Base-by-base conservation (phyloP, 345 rosid species). In the Crucihimalaya himalaica region DNA sequence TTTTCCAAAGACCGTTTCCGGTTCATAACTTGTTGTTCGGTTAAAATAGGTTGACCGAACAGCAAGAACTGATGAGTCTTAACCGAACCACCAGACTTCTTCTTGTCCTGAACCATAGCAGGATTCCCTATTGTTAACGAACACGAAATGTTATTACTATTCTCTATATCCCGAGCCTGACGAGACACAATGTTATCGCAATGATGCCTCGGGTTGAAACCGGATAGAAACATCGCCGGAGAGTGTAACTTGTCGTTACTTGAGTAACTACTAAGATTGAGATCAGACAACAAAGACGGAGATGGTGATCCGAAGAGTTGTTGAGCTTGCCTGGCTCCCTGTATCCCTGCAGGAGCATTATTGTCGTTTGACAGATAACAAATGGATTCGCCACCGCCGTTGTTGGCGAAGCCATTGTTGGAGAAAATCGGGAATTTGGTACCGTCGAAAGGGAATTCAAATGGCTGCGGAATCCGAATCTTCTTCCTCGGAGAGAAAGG, bases 241-340 rank as follows among this genome's bases (percentile, higher is more conserved):
- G 80, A 68, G 70, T 84, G 90, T 74, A 87, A 83, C 72, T 86
- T 89, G 81, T 76, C 88, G 82, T 75, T 85, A 85, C 66, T 10
- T 4, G 80, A 56, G 76, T 63, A 77, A 77, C 9, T 55, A 63
- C 52, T 82, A 73, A 81, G 86, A 83, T 84, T 86, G 84, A 84
- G 85, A 72, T 84, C 84, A 50, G 93, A 78, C 81, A 77, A 77
- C 77, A 65, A 71, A 79, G 87, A 78, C 83, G 92, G 80, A 81
- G 83, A 68, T 70, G 90, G 75, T 80, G 83, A 70, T 80, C 93
- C 97, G 63, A 57, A 77, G 68, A 65, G 77, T 65, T 85, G 84
- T 66, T 88, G 90, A 80, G 89, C 85, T 83, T 95, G 99, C 99
- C 99, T 95, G 99, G 99, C 93, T 92, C 99, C 99, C 99, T 92